A percentile compares a stretch with the other conserved stretches of the same genome.
These are phyloP conservation scores for Vitis rupestris DNA, from an alignment of 164 flowering plant genomes.

Conservation along the genomic window DNA sequence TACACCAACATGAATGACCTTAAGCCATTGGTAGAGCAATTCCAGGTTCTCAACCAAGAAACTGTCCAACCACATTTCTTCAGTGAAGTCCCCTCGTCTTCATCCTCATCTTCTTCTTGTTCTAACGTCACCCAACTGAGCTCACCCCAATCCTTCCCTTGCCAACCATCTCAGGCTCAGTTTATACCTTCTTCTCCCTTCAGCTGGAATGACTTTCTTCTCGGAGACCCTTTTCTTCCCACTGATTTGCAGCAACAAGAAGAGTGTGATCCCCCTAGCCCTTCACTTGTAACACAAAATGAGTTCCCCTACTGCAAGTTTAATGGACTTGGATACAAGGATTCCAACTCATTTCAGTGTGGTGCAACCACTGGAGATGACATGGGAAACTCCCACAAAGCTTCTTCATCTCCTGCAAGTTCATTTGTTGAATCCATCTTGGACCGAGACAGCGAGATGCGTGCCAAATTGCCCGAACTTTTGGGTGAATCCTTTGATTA, in stretches of 20 bases:
- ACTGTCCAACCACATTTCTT: slow-evolving; percentile 8
- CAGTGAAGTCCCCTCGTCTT: slow-evolving; percentile 23
- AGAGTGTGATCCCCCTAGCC: neutral
- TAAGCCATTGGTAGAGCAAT: slow-evolving; percentile 2
- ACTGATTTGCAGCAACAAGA: slow-evolving; percentile 14
- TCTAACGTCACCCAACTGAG: slow-evolving; percentile 8
- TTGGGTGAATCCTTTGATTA: slow-evolving; percentile 42
- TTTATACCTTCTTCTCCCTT: slow-evolving; percentile 36
- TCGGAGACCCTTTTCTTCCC: slow-evolving; percentile 23
- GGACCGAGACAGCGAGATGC: slow-evolving; percentile 57
- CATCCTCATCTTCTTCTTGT: slow-evolving; percentile 27
- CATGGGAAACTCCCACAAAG: slow-evolving; percentile 1
- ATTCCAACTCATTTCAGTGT: neutral
- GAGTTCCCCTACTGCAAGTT: slow-evolving; percentile 5
- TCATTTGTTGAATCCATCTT: slow-evolving; percentile 70
- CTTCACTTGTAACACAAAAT: slow-evolving; percentile 8
- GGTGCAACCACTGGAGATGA: slow-evolving; percentile 1
- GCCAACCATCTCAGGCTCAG: slow-evolving; percentile 19
- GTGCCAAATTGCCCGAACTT: slow-evolving; percentile 44
- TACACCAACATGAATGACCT: neutral
- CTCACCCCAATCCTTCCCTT: slow-evolving; percentile 15
- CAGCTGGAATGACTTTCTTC: slow-evolving; percentile 53
- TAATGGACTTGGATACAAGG: slow-evolving; percentile 3
- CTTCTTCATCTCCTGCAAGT: slow-evolving; percentile 36
- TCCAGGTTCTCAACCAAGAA: slow-evolving; percentile 8